A percentile compares a stretch with the other conserved stretches of the same genome.
Conservation (phyloP, 148 eudicot species). For the Gaultheria prostrata region DNA sequence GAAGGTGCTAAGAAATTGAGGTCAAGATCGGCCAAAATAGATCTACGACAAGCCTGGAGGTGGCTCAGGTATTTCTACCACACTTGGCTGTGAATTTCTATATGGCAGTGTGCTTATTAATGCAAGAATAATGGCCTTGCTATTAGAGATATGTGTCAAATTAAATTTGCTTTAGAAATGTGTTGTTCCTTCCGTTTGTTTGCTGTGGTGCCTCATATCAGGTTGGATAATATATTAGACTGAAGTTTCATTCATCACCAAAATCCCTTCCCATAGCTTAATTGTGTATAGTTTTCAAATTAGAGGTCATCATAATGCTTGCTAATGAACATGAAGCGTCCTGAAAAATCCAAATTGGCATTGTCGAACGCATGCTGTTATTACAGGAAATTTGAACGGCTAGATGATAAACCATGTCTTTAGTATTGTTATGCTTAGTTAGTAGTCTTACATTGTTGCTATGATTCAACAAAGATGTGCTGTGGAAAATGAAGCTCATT, state of each 20-base stretch:
- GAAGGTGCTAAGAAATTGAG: conserved; percentile 3
- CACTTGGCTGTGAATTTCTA: not conserved
- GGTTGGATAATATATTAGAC: not conserved
- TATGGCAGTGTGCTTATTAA: not conserved
- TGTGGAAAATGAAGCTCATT: not conserved
- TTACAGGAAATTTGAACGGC: not conserved
- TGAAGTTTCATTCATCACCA: not conserved
- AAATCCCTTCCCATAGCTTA: not conserved
- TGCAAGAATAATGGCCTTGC: not conserved
- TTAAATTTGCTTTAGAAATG: not conserved
- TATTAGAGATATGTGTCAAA: not conserved
- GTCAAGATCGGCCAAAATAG: conserved; percentile 3
- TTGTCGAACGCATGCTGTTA: not conserved
- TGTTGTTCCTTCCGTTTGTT: conserved; percentile 8
- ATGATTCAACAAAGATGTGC: not conserved
- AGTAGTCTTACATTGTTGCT: not conserved
- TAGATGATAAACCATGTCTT: conserved; percentile 6
- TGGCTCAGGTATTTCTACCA: conserved; percentile 19
- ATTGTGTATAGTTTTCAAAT: not conserved
- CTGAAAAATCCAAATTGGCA: not conserved
- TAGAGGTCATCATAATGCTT: not conserved
- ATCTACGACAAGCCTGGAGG: not conserved
- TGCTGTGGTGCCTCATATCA: not conserved
- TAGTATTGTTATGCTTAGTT: conserved; percentile 1
- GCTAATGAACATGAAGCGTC: not conserved